Base-by-base conservation (phyloP, 2,329 filamentous ascomycete species). In the Colletotrichum sp. region DNA sequence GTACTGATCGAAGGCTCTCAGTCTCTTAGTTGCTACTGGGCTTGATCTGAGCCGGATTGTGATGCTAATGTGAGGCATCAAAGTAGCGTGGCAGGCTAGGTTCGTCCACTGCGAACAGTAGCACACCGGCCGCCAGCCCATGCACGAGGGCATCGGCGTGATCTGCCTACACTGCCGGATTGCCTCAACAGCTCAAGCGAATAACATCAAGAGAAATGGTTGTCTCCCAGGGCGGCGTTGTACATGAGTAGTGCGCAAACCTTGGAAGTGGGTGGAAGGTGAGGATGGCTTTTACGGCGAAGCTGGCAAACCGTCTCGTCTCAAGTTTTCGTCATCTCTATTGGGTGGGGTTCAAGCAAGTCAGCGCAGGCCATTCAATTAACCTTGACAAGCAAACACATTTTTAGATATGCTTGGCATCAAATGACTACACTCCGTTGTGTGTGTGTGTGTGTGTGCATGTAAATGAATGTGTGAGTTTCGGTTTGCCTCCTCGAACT, bases 41-140 rank as follows among this genome's bases (percentile, higher is more conserved):
- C 36, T 26, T 24, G 43, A 52, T 4, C n/a, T 28, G n/a, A 28
- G 32, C 34, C 12, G 61, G n/a, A 43, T 36, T 21, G 15, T 16
- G 28, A 55, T 68, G 43, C 34, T 34, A 36, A 60, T 48, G 26
- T 15, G 34, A 61, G 59, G 71, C 71, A 69, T 52, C 16, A 39
- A 67, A 34, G 48, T 59, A 66, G 67, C 36, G 67, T 61, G 60
- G 60, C 72, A 39, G 60, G 60, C 67, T 66, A 67, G 67, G 67
- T 71, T 74, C 72, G 18, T 74, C 68, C 52, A 61, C 71, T 74
- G 72, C 48, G 67, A 66, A 72, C 60, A 21, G 48, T 30, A 66
- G 63, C 48, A 71, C 48, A 36, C 61, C 65, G 26, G n/a, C 55
- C 32, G 36, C 28, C 28, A 32, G 28, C 18, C 59, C 26, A 63